These are phyloP conservation scores for Bothriochloa decipiens DNA, from an alignment of 176 grass and related monocot species.

Conservation along the genomic window DNA sequence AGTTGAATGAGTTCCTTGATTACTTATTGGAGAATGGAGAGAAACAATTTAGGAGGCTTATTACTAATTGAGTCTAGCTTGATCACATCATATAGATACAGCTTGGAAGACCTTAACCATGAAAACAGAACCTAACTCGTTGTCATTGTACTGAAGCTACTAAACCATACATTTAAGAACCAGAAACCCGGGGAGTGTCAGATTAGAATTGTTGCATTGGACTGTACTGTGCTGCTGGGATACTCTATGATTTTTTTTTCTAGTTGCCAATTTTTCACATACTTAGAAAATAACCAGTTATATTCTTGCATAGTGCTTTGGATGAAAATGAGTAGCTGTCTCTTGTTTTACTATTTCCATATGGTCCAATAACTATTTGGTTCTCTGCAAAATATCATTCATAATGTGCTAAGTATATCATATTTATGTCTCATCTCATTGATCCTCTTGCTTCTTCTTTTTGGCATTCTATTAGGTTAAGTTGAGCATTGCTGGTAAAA, in stretches of 20 bases:
- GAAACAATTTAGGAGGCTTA: background rate
- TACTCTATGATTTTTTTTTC: background rate
- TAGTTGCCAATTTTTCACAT: background rate
- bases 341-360: background rate
- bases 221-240: background rate
- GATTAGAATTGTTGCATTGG: background rate
- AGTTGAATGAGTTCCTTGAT: background rate
- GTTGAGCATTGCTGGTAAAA: conserved; percentile 81
- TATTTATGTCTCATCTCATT: conserved; percentile 10
- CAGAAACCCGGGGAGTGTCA: background rate
- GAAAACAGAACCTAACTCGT: background rate
- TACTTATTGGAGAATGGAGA: conserved; percentile 4
- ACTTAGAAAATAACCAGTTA: conserved; percentile 7
- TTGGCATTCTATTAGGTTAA: conserved; percentile 66
- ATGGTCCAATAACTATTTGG: background rate
- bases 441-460: conserved; percentile 3
- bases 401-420: background rate
- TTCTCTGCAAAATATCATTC: conserved; percentile 7
- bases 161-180: background rate
- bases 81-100: background rate
- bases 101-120: background rate
- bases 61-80: background rate
- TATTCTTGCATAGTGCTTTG: background rate
- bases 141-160: background rate
- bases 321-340: background rate